These are phyloP conservation scores for Solanum lignicaule DNA, from an alignment of 257 asterid genomes.

Conservation along the genomic window DNA sequence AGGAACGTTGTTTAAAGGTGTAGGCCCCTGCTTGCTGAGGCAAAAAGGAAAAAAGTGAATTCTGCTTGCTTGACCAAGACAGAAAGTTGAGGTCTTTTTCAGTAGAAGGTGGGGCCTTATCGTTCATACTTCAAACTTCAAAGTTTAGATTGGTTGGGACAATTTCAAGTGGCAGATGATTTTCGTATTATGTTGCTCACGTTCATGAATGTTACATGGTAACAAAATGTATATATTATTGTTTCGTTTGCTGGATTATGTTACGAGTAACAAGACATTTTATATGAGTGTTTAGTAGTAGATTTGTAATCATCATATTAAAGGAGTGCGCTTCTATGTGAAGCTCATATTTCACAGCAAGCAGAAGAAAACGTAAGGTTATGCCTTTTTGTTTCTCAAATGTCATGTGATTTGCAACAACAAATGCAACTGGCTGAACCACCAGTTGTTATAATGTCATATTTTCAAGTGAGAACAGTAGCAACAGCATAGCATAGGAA, in stretches of 20 bases:
- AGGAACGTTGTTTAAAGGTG: neutral
- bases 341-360: neutral
- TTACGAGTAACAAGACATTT: neutral
- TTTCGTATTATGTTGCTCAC: neutral
- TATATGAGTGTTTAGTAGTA: neutral
- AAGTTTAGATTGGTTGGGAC: neutral
- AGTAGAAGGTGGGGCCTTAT: neutral
- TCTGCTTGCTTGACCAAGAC: neutral
- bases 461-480: neutral
- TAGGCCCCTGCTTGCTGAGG: neutral
- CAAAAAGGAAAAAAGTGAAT: neutral
- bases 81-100: neutral
- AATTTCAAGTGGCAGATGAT: neutral
- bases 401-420: neutral
- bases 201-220: neutral
- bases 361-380: neutral
- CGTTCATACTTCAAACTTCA: neutral
- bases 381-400: neutral
- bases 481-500: neutral
- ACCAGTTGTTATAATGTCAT: neutral
- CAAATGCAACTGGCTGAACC: neutral
- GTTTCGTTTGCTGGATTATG: too few relatives aligned
- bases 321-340: neutral
- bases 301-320: neutral
- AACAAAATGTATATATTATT: neutral